phyloP scores from a whole-genome alignment of 306 rosid species.

The Vigna reflexopilosa region DNA sequence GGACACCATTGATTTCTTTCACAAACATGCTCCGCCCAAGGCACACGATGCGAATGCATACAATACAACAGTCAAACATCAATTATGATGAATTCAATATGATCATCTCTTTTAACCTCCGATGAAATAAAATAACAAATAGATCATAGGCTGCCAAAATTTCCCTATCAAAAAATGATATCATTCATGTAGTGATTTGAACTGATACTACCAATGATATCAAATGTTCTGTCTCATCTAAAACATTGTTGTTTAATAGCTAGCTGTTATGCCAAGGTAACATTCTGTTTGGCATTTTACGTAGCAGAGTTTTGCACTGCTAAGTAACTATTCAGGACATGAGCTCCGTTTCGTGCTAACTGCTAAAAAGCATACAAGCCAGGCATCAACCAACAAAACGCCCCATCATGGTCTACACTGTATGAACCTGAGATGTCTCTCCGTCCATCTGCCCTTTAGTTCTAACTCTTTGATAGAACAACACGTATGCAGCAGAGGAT shows the following conservation, averaged over 20 bases:
- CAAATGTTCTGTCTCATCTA: constrained; percentile 25
- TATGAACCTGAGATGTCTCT: constrained; percentile 53
- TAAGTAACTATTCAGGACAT: constrained; percentile 35
- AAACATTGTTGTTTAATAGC: constrained; percentile 30
- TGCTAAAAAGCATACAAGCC: constrained; percentile 41
- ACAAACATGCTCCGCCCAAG: constrained; percentile 10
- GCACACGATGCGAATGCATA: constrained; percentile 24
- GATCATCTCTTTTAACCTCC: constrained; percentile 18
- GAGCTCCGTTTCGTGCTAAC: constrained; percentile 38
- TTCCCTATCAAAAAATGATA: constrained; percentile 39
- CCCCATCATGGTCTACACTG: constrained; percentile 40
- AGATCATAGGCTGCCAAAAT: constrained; percentile 50
- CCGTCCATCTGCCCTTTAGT: constrained; percentile 47
- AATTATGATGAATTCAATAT: constrained; percentile 33
- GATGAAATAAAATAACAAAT: constrained; percentile 42
- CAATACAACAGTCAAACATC: constrained; percentile 29
- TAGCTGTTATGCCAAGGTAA: constrained; percentile 14
- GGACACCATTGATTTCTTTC: constrained; percentile 37
- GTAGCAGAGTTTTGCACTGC: constrained; percentile 42
- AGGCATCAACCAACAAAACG: constrained; percentile 33
- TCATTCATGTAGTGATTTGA: constrained; percentile 31
- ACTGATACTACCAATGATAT: constrained; percentile 34
- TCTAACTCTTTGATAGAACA: constrained; percentile 86
- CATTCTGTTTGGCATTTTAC: constrained; percentile 28
- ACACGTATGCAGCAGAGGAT: constrained; percentile 89